Conservation (phyloP, 2,329 filamentous ascomycete genomes). For the Ascochyta pisi region DNA sequence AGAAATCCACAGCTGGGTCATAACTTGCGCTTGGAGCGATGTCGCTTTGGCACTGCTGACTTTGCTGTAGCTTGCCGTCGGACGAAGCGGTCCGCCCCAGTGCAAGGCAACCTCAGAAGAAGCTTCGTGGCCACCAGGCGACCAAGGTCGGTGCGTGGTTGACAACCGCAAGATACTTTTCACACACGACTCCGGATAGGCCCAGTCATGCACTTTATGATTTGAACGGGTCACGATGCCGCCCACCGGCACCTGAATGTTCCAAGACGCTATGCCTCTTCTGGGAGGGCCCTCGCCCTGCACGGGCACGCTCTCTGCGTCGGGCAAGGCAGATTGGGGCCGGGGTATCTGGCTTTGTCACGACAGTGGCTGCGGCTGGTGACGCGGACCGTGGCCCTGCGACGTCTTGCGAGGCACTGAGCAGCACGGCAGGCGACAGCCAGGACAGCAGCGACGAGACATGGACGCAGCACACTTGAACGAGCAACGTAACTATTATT, state of each 20-base stretch:
- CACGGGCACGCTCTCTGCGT: too few species aligned
- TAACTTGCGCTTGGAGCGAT: constrained; percentile 23
- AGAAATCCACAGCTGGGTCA: constrained; percentile 37
- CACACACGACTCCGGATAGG: background rate
- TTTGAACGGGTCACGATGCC: background rate
- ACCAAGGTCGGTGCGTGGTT: background rate
- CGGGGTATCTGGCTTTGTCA: background rate
- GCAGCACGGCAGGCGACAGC: background rate
- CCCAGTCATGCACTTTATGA: background rate
- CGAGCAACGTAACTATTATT: background rate
- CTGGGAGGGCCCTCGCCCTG: background rate
- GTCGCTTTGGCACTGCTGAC: constrained; percentile 17
- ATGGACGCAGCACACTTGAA: background rate
- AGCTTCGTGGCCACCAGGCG: too few species aligned
- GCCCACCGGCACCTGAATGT: background rate
- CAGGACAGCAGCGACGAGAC: constrained; percentile 1
- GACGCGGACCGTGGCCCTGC: background rate
- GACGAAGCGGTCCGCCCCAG: background rate
- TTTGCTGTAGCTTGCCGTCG: background rate
- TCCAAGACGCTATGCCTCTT: background rate
- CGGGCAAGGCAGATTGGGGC: background rate
- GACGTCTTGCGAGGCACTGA: background rate
- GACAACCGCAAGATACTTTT: background rate
- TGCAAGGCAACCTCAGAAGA: background rate
- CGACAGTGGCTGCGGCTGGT: background rate